These are phyloP conservation scores for Platismatia glauca DNA, from an alignment of 495 filamentous ascomycete genomes.

Conservation along the genomic window DNA sequence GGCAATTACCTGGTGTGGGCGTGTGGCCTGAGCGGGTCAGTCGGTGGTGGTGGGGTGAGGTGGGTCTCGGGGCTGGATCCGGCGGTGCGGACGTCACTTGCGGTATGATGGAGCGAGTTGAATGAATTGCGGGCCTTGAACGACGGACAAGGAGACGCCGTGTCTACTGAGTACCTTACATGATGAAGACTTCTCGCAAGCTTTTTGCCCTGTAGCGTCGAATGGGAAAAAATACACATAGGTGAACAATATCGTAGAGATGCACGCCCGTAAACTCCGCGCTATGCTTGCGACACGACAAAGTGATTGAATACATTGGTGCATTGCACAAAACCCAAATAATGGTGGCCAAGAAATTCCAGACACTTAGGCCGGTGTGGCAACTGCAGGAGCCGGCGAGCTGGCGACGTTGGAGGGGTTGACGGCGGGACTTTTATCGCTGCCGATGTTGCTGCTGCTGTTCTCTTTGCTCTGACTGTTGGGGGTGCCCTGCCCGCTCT, in stretches of 20 bases:
- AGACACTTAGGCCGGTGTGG: conserved; percentile 26
- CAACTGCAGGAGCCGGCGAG: conserved; percentile 40
- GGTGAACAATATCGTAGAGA: conserved; percentile 3
- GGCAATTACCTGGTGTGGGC: no score
- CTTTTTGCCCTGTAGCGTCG: not conserved
- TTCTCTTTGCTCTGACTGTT: conserved; percentile 73
- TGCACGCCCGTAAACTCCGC: conserved; percentile 5
- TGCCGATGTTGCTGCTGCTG: conserved; percentile 57
- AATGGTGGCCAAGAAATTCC: not conserved
- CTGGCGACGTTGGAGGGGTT: conserved; percentile 38
- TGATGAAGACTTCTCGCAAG: not conserved
- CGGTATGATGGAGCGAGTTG: not conserved
- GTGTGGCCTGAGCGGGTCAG: no score
- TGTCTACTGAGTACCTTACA: not conserved
- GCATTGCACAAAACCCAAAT: not conserved
- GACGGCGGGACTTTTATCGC: conserved; percentile 62
- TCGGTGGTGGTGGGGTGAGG: no score
- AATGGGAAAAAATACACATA: not conserved
- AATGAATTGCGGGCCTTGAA: not conserved
- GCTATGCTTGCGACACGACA: conserved; percentile 3
- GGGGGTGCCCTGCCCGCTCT: conserved; percentile 43
- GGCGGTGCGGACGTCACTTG: not conserved
- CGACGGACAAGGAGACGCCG: not conserved
- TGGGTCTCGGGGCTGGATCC: not conserved
- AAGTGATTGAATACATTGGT: not conserved